phyloP scores from a whole-genome alignment of 2,329 filamentous ascomycete species.

The Xylaria polymorpha region DNA sequence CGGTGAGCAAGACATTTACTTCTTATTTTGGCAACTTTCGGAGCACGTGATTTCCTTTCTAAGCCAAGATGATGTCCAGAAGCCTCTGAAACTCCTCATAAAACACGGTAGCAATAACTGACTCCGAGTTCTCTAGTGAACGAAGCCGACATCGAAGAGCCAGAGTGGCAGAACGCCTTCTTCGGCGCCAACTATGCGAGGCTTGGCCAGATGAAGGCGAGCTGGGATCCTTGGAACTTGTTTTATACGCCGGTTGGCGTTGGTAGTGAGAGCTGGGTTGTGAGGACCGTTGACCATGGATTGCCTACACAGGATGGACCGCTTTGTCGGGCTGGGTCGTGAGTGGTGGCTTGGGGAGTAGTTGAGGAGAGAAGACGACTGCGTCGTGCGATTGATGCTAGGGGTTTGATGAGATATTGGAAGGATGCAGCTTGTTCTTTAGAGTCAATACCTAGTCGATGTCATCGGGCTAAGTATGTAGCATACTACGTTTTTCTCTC shows the following conservation, averaged over 20 bases:
- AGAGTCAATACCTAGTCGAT: neutral
- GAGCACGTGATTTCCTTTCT: too few species aligned
- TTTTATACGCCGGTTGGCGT: slow-evolving; percentile 63
- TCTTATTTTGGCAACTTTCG: too few species aligned
- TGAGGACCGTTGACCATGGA: slow-evolving; percentile 43
- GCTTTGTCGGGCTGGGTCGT: slow-evolving; percentile 49
- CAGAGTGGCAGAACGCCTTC: slow-evolving; percentile 58
- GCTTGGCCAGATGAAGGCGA: slow-evolving; percentile 59
- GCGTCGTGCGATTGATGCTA: neutral
- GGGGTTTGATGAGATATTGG: neutral
- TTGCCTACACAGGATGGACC: slow-evolving; percentile 53
- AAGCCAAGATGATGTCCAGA: too few species aligned
- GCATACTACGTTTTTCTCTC: too few species aligned
- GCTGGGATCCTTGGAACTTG: slow-evolving; percentile 58
- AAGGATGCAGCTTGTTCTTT: neutral
- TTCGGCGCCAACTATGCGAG: slow-evolving; percentile 59
- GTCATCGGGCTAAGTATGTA: too few species aligned
- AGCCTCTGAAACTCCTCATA: too few species aligned
- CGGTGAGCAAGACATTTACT: slow-evolving; percentile 10
- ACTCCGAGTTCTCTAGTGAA: slow-evolving; percentile 50
- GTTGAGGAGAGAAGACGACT: neutral
- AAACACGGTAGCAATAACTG: too few species aligned
- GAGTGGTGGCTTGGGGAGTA: neutral
- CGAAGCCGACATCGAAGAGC: slow-evolving; percentile 63
- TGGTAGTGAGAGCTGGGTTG: slow-evolving; percentile 63